Base-by-base conservation (phyloP, 331 rosid species). In the Spiraea crenata region DNA sequence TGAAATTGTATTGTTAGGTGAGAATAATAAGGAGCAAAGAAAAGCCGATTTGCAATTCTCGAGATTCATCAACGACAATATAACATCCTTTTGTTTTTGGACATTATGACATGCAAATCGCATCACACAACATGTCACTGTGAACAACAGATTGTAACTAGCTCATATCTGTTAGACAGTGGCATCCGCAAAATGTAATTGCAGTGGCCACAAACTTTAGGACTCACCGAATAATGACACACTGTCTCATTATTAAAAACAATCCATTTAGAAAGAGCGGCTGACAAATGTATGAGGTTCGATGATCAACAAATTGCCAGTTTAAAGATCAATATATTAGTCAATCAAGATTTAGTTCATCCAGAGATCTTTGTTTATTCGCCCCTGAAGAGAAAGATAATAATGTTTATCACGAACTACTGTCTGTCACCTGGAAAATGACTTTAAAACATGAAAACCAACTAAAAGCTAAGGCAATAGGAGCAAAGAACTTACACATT, bases 401-500 rank as follows among this genome's bases (percentile, higher is more conserved):
- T 52, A 46, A 69, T 9, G 25, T 39, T 7, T 38, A 50, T 9
- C 12, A 12, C 37, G 44, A 35, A 50, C 15, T 57, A 14, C 41
- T 5, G 16, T 57, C 44, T 76, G 64, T 25, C 62, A 61, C 5
- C 71, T 65, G 20, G 13, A 44, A 72, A 37, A 64, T 16, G 35
- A 25, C 54, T 55, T 1, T 19, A 14, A 41, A 63, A 49, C 10
- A 35, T 14, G 51, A 41, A 46, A 44, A n/a, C 35, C 25, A 45
- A 79, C 25, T 9, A 45, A 57, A 48, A 56, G 39, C 42, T 13
- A 58, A 34, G 25, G 52, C n/a, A 54, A n/a, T 37, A 58, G 44
- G 45, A 62, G 34, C 8, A 48, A 59, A 74, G 47, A 83, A 75
- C 98, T 93, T 80, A 90, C 97, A 90, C 98, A 60, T 80, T 85